Conservation (phyloP, 2,329 filamentous ascomycete species). For the Cytospora schulzeri region DNA sequence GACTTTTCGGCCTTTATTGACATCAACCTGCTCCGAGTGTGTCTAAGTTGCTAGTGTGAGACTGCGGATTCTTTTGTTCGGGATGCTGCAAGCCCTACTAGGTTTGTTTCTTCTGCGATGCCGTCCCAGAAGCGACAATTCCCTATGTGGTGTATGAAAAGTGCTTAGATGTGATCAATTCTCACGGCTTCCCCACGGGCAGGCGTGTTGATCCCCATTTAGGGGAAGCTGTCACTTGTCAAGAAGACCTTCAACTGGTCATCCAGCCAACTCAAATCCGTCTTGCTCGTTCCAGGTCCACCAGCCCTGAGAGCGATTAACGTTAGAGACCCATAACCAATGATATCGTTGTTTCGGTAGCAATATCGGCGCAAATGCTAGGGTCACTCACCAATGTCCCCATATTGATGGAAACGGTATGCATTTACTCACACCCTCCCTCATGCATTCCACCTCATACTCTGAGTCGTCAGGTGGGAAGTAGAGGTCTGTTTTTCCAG, state of each 20-base stretch:
- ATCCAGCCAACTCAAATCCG: constrained; percentile 70
- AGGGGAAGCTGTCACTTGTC: constrained; percentile 22
- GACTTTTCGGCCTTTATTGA: too few relatives aligned
- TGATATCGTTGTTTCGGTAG: neutral
- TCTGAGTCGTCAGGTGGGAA: constrained; percentile 81
- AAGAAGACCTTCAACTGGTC: constrained; percentile 54
- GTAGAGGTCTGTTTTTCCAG: constrained; percentile 74
- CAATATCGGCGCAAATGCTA: neutral
- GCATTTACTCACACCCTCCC: constrained; percentile 32
- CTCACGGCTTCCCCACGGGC: neutral
- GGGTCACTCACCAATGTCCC: constrained; percentile 35
- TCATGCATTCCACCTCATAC: constrained; percentile 63
- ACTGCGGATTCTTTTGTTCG: too few relatives aligned
- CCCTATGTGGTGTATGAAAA: neutral
- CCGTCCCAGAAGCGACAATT: neutral
- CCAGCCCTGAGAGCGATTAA: constrained; percentile 46
- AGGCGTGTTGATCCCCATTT: neutral
- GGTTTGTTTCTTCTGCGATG: neutral
- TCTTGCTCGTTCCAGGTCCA: constrained; percentile 65
- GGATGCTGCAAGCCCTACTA: too few relatives aligned
- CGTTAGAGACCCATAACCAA: neutral
- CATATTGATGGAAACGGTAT: constrained; percentile 36
- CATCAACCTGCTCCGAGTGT: too few relatives aligned
- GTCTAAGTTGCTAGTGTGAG: too few relatives aligned
- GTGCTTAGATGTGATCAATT: neutral